Conservation (phyloP, 2,329 filamentous ascomycete species). For the Fusarium hostae region DNA sequence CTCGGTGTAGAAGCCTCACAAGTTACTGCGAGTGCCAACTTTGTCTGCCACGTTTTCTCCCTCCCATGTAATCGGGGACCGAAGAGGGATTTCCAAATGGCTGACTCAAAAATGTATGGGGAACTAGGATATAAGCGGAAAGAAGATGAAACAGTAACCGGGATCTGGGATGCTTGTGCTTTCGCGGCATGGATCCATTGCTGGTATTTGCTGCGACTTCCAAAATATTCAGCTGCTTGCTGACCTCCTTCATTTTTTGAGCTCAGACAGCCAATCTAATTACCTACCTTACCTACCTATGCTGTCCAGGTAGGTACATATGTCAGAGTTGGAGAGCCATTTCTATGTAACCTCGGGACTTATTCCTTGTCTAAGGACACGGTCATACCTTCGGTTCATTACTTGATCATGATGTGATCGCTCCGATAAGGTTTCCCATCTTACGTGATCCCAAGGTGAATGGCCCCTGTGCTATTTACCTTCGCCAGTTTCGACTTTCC, state of each 20-base stretch:
- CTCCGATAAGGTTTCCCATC: not conserved
- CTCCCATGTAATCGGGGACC: slow-evolving; percentile 8
- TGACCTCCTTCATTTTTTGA: slow-evolving; percentile 26
- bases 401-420: not conserved
- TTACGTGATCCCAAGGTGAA: slow-evolving; percentile 1
- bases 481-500: not conserved
- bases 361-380: not conserved
- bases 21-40: not conserved
- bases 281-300: not conserved
- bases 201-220: slow-evolving; percentile 14
- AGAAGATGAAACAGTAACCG: slow-evolving; percentile 32
- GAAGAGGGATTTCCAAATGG: not conserved
- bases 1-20: not conserved
- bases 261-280: not conserved
- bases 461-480: slow-evolving; percentile 23
- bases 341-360: not conserved
- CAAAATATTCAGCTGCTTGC: slow-evolving; percentile 23
- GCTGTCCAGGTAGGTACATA: not conserved
- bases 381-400: not conserved
- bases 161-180: slow-evolving; percentile 20
- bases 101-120: slow-evolving; percentile 8
- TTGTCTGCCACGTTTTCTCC: slow-evolving; percentile 23
- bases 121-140: slow-evolving; percentile 7
- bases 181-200: slow-evolving; percentile 25
- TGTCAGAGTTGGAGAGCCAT: not conserved